Conservation (phyloP, 768 basidiomycete species). For the Leucosporidium yakuticum region DNA sequence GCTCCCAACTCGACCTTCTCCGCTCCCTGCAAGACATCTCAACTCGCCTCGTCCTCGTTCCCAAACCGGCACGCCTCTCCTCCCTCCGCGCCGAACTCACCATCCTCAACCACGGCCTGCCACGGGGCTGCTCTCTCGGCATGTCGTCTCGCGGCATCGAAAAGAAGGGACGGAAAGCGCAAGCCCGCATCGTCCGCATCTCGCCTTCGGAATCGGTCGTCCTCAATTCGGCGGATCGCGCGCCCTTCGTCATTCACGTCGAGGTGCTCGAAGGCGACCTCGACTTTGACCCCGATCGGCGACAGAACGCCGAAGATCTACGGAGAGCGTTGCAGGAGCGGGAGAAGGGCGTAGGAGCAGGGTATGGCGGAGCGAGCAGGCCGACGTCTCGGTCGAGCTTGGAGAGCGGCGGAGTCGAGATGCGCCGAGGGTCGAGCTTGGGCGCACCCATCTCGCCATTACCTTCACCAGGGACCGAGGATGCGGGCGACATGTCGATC, state of each 20-base stretch:
- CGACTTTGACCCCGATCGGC: constrained; percentile 79
- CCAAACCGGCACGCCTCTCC: constrained; percentile 87
- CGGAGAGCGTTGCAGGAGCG: constrained; percentile 48
- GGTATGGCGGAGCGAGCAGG: background rate
- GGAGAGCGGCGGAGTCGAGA: constrained; percentile 13
- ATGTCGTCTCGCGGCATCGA: constrained; percentile 29
- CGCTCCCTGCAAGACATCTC: constrained; percentile 78
- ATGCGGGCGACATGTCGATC: background rate
- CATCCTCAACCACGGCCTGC: constrained; percentile 87
- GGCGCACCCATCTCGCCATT: background rate
- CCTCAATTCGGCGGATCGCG: constrained; percentile 92
- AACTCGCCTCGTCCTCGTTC: constrained; percentile 82
- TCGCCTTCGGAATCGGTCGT: constrained; percentile 97
- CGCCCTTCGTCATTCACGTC: constrained; percentile 84
- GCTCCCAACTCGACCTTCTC: constrained; percentile 43
- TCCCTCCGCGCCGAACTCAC: constrained; percentile 95
- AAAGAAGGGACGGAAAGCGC: constrained; percentile 53
- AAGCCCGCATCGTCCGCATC: constrained; percentile 93
- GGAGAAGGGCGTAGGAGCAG: constrained; percentile 35
- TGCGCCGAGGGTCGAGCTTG: background rate
- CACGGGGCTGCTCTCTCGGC: constrained; percentile 68
- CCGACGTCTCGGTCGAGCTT: constrained; percentile 6
- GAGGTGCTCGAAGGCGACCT: constrained; percentile 86
- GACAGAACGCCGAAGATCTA: constrained; percentile 78
- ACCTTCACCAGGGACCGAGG: background rate